Percentiles rank a stretch among this genome's conserved stretches.
These are phyloP conservation scores for Phytophthora chlamydospora DNA, from an alignment of 352 stramenopile genomes.

Conservation along the genomic window DNA sequence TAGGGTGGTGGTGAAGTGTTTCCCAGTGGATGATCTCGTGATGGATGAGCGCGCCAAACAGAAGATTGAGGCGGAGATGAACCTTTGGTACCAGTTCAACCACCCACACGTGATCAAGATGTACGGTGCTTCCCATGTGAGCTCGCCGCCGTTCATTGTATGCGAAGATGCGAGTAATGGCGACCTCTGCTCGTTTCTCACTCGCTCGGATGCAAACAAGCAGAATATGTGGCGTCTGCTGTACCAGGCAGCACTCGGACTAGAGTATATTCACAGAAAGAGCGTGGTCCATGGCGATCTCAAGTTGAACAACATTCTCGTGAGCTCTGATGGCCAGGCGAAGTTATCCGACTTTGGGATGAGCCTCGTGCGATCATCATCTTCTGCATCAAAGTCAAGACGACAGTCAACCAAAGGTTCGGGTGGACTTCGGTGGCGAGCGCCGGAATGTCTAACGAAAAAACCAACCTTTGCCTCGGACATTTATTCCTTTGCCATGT, in stretches of 20 bases:
- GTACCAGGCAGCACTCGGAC: constrained; percentile 37
- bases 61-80: constrained; percentile 26
- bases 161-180: constrained; percentile 30
- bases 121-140: constrained; percentile 36
- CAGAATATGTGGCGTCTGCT: constrained; percentile 32
- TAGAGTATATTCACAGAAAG: constrained; percentile 57
- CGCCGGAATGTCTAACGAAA: constrained; percentile 34
- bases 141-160: constrained; percentile 27
- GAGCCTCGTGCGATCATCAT: neutral
- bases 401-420: neutral
- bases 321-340: constrained; percentile 28
- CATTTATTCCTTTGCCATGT: constrained; percentile 45
- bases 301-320: constrained; percentile 46
- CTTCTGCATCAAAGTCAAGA: neutral
- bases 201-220: constrained; percentile 7
- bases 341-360: constrained; percentile 37
- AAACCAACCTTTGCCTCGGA: constrained; percentile 28
- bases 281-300: constrained; percentile 74
- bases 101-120: constrained; percentile 39
- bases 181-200: constrained; percentile 20
- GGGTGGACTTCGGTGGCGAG: constrained; percentile 26
- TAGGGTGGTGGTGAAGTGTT: constrained; percentile 36
- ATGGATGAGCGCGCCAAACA: neutral
- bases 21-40: constrained; percentile 7
- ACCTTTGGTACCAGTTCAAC: constrained; percentile 27